Evolutionary conservation across 139 green algal species (phyloP), one percentile per base, ranked within the genome.

Genomic region (Astrephomene gubernaculifera): DNA sequence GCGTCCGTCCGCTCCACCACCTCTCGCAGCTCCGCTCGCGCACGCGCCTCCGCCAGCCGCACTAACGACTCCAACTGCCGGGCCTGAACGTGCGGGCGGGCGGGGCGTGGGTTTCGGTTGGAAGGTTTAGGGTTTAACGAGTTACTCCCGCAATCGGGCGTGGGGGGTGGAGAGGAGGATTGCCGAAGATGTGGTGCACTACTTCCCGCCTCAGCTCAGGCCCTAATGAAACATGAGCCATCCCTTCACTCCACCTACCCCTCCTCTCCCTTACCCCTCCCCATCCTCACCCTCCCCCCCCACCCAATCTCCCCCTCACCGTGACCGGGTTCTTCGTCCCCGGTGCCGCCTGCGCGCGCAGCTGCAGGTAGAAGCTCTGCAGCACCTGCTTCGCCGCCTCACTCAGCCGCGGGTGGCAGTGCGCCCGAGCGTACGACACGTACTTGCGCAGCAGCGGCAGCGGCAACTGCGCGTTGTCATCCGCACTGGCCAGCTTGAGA

Each of bases 61-160:
- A 98, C 92, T 80, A 99, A 87, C 86, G 91, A 97, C 88, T 99
- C 97, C 79, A 99, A 94, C 89, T 98, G 95, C 44, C 96, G 89
- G 19, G 93, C 91, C 61, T 93, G 91, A 52, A 35, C 85, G 81
- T 9, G 36, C 17, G 45, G 17, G n/a, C 31, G 49, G 45, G 45
- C 43, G 53, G 31, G 43, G 69, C 61, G 29, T n/a, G n/a, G n/a
- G n/a, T n/a, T n/a, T n/a, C n/a, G n/a, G n/a, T n/a, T n/a, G n/a
- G n/a, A n/a, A n/a, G n/a, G n/a, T n/a, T n/a, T n/a, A n/a, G n/a
- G n/a, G n/a, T n/a, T n/a, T n/a, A n/a, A n/a, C n/a, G n/a, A n/a
- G n/a, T n/a, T n/a, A n/a, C n/a, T n/a, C n/a, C n/a, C n/a, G n/a
- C n/a, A n/a, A n/a, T n/a, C n/a, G n/a, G n/a, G n/a, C n/a, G n/a